Evolutionary conservation across 805 yeast genomes (phyloP), one percentile per base, ranked within the genome.

Genomic region (Maudiozyma pseudohumilis): DNA sequence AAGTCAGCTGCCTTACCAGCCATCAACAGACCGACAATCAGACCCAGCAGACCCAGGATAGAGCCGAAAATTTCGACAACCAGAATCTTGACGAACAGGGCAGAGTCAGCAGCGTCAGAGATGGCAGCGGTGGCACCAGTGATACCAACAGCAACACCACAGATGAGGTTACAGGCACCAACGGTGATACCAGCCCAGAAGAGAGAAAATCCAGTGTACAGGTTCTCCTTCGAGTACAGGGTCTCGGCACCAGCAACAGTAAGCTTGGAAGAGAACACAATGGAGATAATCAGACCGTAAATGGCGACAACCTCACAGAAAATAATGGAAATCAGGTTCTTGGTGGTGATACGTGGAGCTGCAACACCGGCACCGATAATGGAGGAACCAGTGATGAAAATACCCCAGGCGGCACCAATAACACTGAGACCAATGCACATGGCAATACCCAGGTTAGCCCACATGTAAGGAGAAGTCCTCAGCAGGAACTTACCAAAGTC

Each of bases 291-390:
- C 47, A 92, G 75, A 3, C 98, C 98, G 59, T 92, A 92, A 59
- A 92, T 92, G 48, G 98, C 98, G 39, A 92, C 98, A 51, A 92
- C 98, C 66, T 92, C 98, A 72, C 98, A 92, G 70, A 92, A 92
- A 66, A 92, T 94, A 61, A 92, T 92, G 29, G 94, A 83, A 47
- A 92, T 94, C 59, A 92, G 74, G 61, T 92, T 92, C 70, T 92
- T 92, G 39, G 98, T 92, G 31, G 97, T 88, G 58, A 92, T 94
- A 59, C 97, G 72, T 36, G 98, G 98, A 11, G 95, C 92, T 61
- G 84, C 84, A 42, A 92, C 96, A 68, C 98, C 98, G 3, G 98
- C 98, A 51, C 98, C 98, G 44, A 92, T 65, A 50, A 92, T 84
- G 21, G 96, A 77, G 1, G 96, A 71, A 29, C 98, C 98, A 2